Percentiles rank a stretch among this genome's conserved stretches.
phyloP scores from a whole-genome alignment of 768 basidiomycete species.

The Lentinula boryana region DNA sequence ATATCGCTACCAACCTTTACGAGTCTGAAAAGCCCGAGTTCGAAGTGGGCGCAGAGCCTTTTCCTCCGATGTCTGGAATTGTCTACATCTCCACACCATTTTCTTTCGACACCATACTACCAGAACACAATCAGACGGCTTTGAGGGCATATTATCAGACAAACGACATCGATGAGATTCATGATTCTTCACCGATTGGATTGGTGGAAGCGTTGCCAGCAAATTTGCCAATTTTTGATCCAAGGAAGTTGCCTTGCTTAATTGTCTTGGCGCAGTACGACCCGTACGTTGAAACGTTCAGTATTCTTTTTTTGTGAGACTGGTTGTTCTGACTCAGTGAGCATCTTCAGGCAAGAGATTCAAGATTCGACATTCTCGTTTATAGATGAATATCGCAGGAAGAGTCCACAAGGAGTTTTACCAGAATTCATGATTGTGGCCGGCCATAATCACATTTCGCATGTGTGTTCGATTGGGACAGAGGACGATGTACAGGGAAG shows the following conservation, averaged over 20 bases:
- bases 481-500: slow-evolving; percentile 1
- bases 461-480: neutral
- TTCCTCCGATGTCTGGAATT: neutral
- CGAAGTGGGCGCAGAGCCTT: too few species aligned
- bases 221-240: neutral
- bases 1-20: slow-evolving; percentile 1
- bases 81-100: neutral
- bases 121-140: neutral
- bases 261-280: neutral
- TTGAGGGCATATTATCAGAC: neutral
- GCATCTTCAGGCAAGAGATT: neutral
- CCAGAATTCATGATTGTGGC: neutral
- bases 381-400: neutral
- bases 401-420: neutral
- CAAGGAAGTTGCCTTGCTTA: neutral
- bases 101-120: neutral
- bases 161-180: neutral
- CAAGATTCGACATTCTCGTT: neutral
- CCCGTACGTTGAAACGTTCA: neutral
- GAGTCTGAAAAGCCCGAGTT: neutral
- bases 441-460: neutral
- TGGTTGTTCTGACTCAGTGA: neutral
- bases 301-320: neutral
- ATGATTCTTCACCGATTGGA: neutral
- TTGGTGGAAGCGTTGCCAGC: neutral